Base-by-base conservation (phyloP, 2,329 filamentous ascomycete species). In the Aspergillus hiratsukae region DNA sequence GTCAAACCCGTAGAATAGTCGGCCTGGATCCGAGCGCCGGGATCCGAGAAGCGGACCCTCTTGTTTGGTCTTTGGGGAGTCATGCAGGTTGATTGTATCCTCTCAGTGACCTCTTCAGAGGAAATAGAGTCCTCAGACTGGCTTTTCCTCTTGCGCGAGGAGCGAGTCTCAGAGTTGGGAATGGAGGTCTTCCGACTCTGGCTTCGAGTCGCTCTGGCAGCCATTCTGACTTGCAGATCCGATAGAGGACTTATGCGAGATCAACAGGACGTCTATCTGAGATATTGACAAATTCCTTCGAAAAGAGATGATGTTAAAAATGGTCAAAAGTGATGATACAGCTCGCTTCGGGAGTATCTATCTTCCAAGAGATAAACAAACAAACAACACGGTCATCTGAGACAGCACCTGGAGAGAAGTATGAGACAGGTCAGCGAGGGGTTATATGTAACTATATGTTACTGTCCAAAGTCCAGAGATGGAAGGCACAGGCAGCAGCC, bases 41-140 rank as follows among this genome's bases (percentile, higher is more conserved):
- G 72, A 51, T 78, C 76, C 1, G 78, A 79, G 61, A 79, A 78
- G 27, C 78, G 75, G 37, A 77, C 74, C 59, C 68, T 73, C 59
- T 80, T 80, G 40, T 66, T 67, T 14, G 66, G 59, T 62, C 66
- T 73, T 37, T 62, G 66, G 3, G 74, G 70, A 27, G 71, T 74
- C 19, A 55, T 52, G 54, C 56, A 61, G 19, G 37, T 29, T 23
- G 59, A 29, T 27, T 5, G 19, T 21, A 19, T 23, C 21, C 11
- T 4, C 11, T 23, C 23, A 7, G n/a, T 3, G 19, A 27, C 43
- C 11, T 46, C 27, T 3, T 17, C 43, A 9, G 11, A 19, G 19
- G 37, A 23, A 28, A 10, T 17, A 28, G 27, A 7, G n/a, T 45
- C 40, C 11, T 28, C 49, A 10, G 48, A 48, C 35, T 48, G 49